Evolutionary conservation across 257 asterid species (phyloP), one percentile per base, ranked within the genome.

Genomic region (Solanum chilense): DNA sequence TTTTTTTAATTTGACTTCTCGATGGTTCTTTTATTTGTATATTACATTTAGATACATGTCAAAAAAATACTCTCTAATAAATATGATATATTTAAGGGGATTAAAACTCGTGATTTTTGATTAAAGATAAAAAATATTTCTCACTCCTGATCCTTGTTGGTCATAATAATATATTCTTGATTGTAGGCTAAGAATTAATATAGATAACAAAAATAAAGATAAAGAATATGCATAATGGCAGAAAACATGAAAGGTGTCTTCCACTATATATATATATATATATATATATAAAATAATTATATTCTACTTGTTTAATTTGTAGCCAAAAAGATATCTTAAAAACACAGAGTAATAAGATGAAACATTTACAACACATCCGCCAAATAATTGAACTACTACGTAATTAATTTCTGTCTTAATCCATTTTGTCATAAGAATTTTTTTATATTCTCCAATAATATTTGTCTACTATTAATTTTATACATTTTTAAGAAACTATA

Each of bases 91-190:
- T 5, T 64, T 1, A 10, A 5, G 2, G 3, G 8, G 3, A 62
- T 11, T 64, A 7, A 0, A 0, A 6, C 5, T 0, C 4, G 0
- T 11, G 0, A 11, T 0, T 64, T 64, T 5, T 0, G 0, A 62
- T n/a, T n/a, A n/a, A 0, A 3, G 0, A 64, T 64, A 3, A 64
- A 64, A 0, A 62, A 0, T 62, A 10, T 12, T 62, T 62, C 14
- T 23, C 15, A n/a, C 66, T 20, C 2, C 66, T 9, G 2, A 52
- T 52, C 62, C 62, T 56, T 1, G 11, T n/a, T 62, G 9, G 15
- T 64, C 18, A n/a, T 31, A 12, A 64, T 64, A 27, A 64, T 64
- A 64, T 64, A 11, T 64, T 64, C 71, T 64, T n/a, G 16, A 64
- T n/a, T 12, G 71, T 11, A 64, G 33, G 68, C 68, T 58, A 58